Base-by-base conservation (phyloP, 1,139 yeast genomes). In the Blastobotrys apis region DNA sequence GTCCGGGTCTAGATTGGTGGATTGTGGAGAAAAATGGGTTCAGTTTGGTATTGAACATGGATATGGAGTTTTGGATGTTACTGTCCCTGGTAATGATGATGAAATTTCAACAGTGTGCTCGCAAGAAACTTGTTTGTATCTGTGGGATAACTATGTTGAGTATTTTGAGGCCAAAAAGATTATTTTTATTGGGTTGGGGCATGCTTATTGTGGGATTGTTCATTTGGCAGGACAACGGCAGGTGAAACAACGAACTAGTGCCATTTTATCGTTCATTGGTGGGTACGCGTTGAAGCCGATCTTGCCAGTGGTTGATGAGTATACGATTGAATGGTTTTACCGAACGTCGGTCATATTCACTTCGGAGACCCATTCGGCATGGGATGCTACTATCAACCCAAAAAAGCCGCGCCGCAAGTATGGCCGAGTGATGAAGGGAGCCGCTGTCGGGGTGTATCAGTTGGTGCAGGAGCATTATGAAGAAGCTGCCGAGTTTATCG, bases 141-240 rank as follows among this genome's bases (percentile, higher is more conserved):
- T 92, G 17, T 92, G 97, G 97, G 97, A 92, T 62, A 86, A 88
- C 59, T 88, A 87, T 58, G 66, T 92, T 43, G 80, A 84, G 45
- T 84, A 81, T 61, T 86, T 86, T 59, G 74, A 78, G 45, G 77
- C 86, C 42, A 71, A 77, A 39, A 84, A 84, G 53, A 63, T 94
- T 40, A 81, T 87, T 0, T 80, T 92, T 59, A 75, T 90, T 31
- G 97, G 97, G 2, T 77, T 84, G 50, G 98, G 98, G 33, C 95
- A 87, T 51, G 80, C 97, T 0, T 85, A 86, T 58, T 81, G 86
- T 43, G 86, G 96, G 1, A 75, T 90, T 35, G 94, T 90, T 2
- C 94, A 90, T 64, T 68, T 92, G 26, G 78, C 84, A 44, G 96
- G 96, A 4, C 95, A 90, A 61, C 73, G 97, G 43, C 78, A 75